These are phyloP conservation scores for Huntiella decipiens DNA, from an alignment of 2,329 filamentous ascomycete genomes.

Conservation along the genomic window DNA sequence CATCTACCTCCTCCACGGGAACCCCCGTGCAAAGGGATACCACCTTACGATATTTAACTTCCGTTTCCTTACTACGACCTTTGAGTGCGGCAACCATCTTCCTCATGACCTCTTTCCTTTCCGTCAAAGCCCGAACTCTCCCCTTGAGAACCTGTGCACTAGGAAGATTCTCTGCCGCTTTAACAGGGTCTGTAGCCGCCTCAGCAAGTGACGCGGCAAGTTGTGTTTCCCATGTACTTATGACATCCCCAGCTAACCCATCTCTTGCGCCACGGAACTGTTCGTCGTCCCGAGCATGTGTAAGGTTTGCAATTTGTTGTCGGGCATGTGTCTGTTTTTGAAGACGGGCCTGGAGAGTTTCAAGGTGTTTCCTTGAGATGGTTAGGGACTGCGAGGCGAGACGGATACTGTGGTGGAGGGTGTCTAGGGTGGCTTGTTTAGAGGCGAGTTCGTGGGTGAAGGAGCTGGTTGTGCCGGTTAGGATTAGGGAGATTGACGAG, in stretches of 20 bases:
- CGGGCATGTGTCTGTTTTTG: constrained; percentile 45
- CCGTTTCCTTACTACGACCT: constrained; percentile 63
- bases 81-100: constrained; percentile 53
- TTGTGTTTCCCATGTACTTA: constrained; percentile 35
- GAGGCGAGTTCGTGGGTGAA: constrained; percentile 65
- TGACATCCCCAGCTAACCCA: constrained; percentile 24
- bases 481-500: constrained; percentile 61
- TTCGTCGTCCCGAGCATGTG: constrained; percentile 53
- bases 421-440: constrained; percentile 70
- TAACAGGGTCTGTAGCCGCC: constrained; percentile 21
- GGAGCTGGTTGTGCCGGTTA: constrained; percentile 58
- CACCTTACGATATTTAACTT: constrained; percentile 72
- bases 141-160: constrained; percentile 43
- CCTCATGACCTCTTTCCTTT: constrained; percentile 47
- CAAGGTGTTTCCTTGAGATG: constrained; percentile 55
- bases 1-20: constrained; percentile 60
- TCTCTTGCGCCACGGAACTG: constrained; percentile 28
- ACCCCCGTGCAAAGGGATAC: constrained; percentile 74
- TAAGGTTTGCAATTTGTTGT: constrained; percentile 62
- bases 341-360: constrained; percentile 47
- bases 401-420: constrained; percentile 62
- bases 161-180: constrained; percentile 32
- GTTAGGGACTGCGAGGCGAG: constrained; percentile 62
- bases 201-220: constrained; percentile 26
- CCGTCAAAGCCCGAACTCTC: constrained; percentile 49